Evolutionary conservation across 164 flowering plant species (phyloP).

Genomic region (Umbellularia californica): DNA sequence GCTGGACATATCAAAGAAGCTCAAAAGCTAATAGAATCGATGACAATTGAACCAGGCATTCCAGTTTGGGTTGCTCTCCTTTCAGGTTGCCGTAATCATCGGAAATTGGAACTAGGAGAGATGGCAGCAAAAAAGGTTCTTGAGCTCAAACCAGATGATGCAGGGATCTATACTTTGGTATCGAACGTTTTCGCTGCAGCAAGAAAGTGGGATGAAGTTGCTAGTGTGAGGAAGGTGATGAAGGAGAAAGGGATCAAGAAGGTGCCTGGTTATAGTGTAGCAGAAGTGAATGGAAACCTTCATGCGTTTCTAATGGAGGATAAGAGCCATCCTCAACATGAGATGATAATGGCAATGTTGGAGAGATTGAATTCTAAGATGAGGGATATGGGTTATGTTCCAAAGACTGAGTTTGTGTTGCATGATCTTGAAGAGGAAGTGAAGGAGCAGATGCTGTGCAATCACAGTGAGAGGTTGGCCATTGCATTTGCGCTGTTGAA

Average conservation of each 20-base stretch:
- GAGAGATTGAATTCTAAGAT: conserved; percentile 19
- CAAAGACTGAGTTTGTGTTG: conserved; percentile 22
- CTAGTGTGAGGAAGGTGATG: conserved; percentile 26
- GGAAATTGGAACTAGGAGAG: conserved; percentile 18
- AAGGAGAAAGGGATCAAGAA: conserved; percentile 23
- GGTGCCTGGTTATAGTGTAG: conserved; percentile 25
- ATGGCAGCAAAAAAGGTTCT: conserved; percentile 19
- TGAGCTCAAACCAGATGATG: conserved; percentile 28
- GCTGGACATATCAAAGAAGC: conserved; percentile 25
- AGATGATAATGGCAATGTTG: conserved; percentile 16
- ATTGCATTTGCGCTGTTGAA: conserved; percentile 23
- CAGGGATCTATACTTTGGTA: conserved; percentile 30
- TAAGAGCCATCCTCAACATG: conserved; percentile 25
- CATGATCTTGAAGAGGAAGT: conserved; percentile 23
- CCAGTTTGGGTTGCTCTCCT: conserved; percentile 30
- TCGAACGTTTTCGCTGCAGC: conserved; percentile 26
- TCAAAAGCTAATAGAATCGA: conserved; percentile 16
- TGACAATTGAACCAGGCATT: conserved; percentile 20
- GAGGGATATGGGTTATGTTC: conserved; percentile 26
- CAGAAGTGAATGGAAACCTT: conserved; percentile 19
- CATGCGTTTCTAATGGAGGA: conserved; percentile 28
- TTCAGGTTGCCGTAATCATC: conserved; percentile 23
- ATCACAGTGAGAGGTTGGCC: conserved; percentile 28
- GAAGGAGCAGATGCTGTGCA: conserved; percentile 22
- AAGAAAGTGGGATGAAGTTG: conserved; percentile 27